Evolutionary conservation across 176 grass and related monocot genomes (phyloP), one percentile per base, ranked within the genome.

Genomic region (Raddia distichophylla): DNA sequence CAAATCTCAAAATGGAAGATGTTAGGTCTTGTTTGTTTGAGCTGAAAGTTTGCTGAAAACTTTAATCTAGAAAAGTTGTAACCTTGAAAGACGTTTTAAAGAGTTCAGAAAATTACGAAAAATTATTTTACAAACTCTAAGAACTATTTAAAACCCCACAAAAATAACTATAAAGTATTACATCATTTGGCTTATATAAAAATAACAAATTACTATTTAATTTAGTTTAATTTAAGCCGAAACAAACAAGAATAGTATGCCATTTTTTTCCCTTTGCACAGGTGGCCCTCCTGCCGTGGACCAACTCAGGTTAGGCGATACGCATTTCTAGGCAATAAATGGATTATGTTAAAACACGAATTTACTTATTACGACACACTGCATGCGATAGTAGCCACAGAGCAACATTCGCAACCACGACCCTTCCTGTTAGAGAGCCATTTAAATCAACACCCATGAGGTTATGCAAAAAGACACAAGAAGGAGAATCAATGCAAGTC

Each of bases 401-500:
- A 8, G 1, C 16, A 67, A 27, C 1, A 5, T 80, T 60, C 43
- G 54, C 49, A 35, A 67, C 1, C 11, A 8, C 1, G 10, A 50
- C 34, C 75, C 53, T 27, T 20, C 43, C 3, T 6, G 7, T 42
- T 45, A 73, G 17, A 49, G 54, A 13, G 1, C 15, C 57, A 7
- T 13, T 47, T 52, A 72, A 18, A 9, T 14, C 67, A 18, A 56
- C 5, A 22, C 6, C 27, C 27, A 18, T 60, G 40, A 19, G 58
- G 15, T 70, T 32, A 72, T 81, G 59, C 27, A 27, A 27, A 27
- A 27, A 27, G 27, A 27, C 27, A 27, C n/a, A n/a, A n/a, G n/a
- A n/a, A 27, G 27, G 16, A 52, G 50, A 76, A 17, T 65, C 1
- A 77, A 85, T 60, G 72, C 64, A 82, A 64, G 40, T 71, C 27